Evolutionary conservation across 1,139 yeast species (phyloP).

Genomic region (Martiniozyma asiatica): DNA sequence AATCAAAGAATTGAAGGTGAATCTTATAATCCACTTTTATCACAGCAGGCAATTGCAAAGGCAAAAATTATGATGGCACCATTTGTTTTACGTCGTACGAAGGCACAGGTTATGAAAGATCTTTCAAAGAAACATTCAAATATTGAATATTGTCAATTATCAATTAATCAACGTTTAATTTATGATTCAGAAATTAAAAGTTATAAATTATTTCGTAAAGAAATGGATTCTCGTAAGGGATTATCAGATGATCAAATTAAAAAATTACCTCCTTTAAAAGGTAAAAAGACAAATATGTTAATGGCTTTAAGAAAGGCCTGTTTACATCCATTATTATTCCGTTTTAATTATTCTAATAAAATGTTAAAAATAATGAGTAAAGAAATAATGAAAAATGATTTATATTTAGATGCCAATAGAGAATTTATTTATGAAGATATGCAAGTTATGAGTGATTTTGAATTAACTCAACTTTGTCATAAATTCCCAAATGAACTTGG

Average conservation of each 20-base stretch:
- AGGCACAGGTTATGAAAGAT: slow-evolving; percentile 82
- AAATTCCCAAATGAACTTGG: slow-evolving; percentile 59
- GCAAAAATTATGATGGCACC: slow-evolving; percentile 99
- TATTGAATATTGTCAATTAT: slow-evolving; percentile 47
- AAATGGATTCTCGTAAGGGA: slow-evolving; percentile 32
- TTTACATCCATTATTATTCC: slow-evolving; percentile 60
- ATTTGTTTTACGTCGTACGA: slow-evolving; percentile 81
- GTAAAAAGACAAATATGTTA: slow-evolving; percentile 39
- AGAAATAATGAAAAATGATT: slow-evolving; percentile 70
- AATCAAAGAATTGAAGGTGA: slow-evolving; percentile 19
- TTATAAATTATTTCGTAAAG: slow-evolving; percentile 38
- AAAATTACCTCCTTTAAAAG: slow-evolving; percentile 16
- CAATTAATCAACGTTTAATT: slow-evolving; percentile 42
- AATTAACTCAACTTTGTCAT: slow-evolving; percentile 62
- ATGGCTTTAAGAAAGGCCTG: slow-evolving; percentile 69
- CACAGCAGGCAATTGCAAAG: slow-evolving; percentile 81
- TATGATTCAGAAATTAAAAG: slow-evolving; percentile 46
- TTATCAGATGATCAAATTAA: slow-evolving; percentile 28
- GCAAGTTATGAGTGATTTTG: slow-evolving; percentile 93
- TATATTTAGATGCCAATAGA: slow-evolving; percentile 63
- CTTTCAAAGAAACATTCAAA: slow-evolving; percentile 65
- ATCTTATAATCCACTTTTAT: slow-evolving; percentile 65
- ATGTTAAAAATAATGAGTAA: slow-evolving; percentile 55
- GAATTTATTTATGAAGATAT: slow-evolving; percentile 79
- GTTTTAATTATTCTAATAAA: slow-evolving; percentile 46